Conservation (phyloP, 805 yeast genomes). For the Saccharomycopsis amapae region DNA sequence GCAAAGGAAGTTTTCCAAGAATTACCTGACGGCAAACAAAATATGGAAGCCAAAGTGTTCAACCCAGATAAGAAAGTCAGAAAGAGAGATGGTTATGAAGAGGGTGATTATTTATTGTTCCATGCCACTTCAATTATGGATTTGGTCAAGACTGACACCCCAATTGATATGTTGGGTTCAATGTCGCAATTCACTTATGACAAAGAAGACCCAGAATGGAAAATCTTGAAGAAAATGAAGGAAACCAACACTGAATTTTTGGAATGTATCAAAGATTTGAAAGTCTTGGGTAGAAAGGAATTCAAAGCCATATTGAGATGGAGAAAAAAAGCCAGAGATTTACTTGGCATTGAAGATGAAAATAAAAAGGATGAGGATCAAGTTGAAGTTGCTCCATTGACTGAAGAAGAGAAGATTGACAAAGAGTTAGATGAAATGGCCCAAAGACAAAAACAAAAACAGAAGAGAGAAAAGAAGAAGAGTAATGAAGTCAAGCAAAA, state of each 20-base stretch:
- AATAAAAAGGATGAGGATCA: conserved; percentile 27
- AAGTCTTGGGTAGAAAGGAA: conserved; percentile 91
- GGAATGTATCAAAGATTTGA: conserved; percentile 83
- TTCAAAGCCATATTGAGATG: conserved; percentile 79
- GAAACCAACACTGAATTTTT: conserved; percentile 72
- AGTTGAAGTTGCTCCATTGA: conserved; percentile 60
- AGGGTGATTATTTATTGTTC: conserved; percentile 71
- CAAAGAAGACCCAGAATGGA: conserved; percentile 53
- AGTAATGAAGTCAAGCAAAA: conserved; percentile 79
- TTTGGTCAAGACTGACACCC: conserved; percentile 74
- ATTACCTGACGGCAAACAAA: conserved; percentile 61
- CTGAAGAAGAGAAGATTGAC: conserved; percentile 86
- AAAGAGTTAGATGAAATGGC: conserved; percentile 71
- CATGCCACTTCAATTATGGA: conserved; percentile 72
- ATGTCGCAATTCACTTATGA: conserved; percentile 59
- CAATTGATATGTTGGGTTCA: conserved; percentile 74
- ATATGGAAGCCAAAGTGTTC: conserved; percentile 86
- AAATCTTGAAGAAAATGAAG: conserved; percentile 59
- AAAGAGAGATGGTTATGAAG: conserved; percentile 95
- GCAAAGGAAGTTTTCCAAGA: conserved; percentile 94
- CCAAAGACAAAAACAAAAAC: conserved; percentile 59
- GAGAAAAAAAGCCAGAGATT: conserved; percentile 79
- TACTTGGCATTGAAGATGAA: conserved; percentile 60
- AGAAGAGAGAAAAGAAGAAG: conserved; percentile 75
- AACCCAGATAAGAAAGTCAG: conserved; percentile 90